Evolutionary conservation across 257 asterid genomes (phyloP).

Genomic region (Perilla frutescens): DNA sequence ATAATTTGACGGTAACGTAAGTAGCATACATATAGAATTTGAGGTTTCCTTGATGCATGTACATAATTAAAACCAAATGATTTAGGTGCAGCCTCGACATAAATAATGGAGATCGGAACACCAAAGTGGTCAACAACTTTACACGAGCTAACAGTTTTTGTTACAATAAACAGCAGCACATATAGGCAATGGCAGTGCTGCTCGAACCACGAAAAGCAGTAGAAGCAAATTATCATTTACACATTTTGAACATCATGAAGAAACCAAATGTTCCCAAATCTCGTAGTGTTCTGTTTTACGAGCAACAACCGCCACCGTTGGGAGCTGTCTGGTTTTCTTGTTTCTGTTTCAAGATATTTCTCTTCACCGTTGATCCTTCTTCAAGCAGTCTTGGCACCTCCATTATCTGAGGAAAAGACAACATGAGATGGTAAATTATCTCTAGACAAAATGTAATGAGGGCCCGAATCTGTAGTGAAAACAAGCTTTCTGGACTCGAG

Average conservation of each 20-base stretch:
- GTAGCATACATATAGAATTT: no score
- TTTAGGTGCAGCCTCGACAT: conserved; percentile 22
- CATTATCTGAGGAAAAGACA: conserved; percentile 64
- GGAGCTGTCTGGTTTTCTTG: conserved; percentile 67
- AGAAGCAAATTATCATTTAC: conserved; percentile 38
- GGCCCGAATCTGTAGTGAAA: neutral
- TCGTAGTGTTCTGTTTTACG: conserved; percentile 34
- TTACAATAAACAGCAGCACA: conserved; percentile 35
- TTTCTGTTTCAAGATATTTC: conserved; percentile 79
- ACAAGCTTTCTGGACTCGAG: neutral
- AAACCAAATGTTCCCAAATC: neutral
- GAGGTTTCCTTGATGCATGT: no score
- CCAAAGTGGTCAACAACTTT: conserved; percentile 41
- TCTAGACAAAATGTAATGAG: neutral
- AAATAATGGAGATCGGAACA: conserved; percentile 20
- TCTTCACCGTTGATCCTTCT: conserved; percentile 83
- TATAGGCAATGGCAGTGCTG: conserved; percentile 27
- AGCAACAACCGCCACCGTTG: conserved; percentile 67
- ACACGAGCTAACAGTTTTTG: conserved; percentile 37
- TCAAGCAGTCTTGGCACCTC: conserved; percentile 89
- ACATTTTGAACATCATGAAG: neutral
- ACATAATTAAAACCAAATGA: neutral
- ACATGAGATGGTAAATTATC: neutral
- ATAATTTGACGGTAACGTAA: no score
- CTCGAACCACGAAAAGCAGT: conserved; percentile 36